Evolutionary conservation across 805 yeast species (phyloP).

Genomic region (Isabelozyma gotoi): DNA sequence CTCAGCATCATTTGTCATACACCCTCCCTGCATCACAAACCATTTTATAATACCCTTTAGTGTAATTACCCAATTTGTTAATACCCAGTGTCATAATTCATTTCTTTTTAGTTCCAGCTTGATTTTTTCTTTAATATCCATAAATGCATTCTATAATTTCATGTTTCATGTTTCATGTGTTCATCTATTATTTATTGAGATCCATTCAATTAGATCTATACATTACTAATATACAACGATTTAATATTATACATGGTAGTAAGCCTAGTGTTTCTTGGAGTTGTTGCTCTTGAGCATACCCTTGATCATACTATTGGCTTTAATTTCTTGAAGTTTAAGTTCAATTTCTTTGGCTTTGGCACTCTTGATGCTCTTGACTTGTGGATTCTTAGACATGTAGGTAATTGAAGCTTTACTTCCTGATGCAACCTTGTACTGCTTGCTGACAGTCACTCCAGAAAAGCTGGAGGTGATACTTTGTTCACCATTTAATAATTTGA

Average conservation of each 20-base stretch:
- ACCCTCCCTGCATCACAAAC: neutral
- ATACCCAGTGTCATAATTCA: too few relatives aligned
- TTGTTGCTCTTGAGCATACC: conserved; percentile 17
- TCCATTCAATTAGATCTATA: too few relatives aligned
- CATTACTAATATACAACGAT: too few relatives aligned
- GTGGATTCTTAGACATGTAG: conserved; percentile 41
- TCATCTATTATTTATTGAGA: neutral
- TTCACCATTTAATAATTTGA: conserved; percentile 37
- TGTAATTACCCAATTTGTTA: conserved; percentile 11
- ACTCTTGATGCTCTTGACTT: conserved; percentile 17
- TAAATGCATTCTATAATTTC: too few relatives aligned
- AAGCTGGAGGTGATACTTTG: conserved; percentile 33
- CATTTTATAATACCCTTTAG: conserved; percentile 3
- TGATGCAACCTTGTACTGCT: conserved; percentile 53
- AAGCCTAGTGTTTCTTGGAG: neutral
- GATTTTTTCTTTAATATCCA: too few relatives aligned
- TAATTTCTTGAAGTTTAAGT: conserved; percentile 18
- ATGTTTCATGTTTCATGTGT: neutral
- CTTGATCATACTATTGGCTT: conserved; percentile 12
- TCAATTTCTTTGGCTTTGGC: conserved; percentile 26
- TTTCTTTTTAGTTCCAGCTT: too few relatives aligned
- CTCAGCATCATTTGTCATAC: neutral
- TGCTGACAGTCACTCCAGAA: conserved; percentile 52
- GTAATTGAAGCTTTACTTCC: conserved; percentile 61
- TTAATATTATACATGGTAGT: too few relatives aligned